These are phyloP conservation scores for Trichoderma orchidacearum DNA, from an alignment of 495 filamentous ascomycete species.

Conservation along the genomic window DNA sequence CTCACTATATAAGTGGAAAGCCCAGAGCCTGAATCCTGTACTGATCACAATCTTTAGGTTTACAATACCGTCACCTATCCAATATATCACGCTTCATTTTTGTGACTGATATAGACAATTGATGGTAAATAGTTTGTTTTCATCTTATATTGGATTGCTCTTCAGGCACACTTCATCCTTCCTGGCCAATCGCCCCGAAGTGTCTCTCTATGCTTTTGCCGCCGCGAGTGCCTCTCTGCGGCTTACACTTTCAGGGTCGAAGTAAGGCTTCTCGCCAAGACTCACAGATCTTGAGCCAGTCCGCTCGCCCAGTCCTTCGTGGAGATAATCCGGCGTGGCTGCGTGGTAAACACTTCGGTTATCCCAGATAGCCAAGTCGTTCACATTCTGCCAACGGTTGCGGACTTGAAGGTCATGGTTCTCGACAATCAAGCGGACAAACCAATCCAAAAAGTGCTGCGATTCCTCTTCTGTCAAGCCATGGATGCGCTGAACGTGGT, in stretches of 20 bases:
- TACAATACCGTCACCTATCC: no score
- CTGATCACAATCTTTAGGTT: no score
- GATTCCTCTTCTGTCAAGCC: conserved; percentile 54
- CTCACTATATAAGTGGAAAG: no score
- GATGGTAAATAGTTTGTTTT: no score
- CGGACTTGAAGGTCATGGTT: conserved; percentile 75
- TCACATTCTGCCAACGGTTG: conserved; percentile 44
- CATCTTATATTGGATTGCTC: no score
- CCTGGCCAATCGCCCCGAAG: no score
- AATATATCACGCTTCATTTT: no score
- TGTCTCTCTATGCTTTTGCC: not conserved
- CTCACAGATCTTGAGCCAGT: conserved; percentile 50
- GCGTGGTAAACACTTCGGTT: conserved; percentile 58
- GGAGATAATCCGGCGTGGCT: conserved; percentile 54
- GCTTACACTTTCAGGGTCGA: conserved; percentile 45
- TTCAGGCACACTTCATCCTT: no score
- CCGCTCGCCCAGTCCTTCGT: conserved; percentile 40
- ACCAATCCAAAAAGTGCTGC: conserved; percentile 45
- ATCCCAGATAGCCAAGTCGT: conserved; percentile 70
- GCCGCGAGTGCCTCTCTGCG: conserved; percentile 40
- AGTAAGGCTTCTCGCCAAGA: conserved; percentile 57
- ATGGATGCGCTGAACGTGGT: conserved; percentile 50
- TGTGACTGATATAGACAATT: no score
- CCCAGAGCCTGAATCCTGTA: no score
- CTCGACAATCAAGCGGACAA: conserved; percentile 49